Evolutionary conservation across 192 early-diverging fungal genomes (phyloP).

Genomic region (Geranomyces variabilis): DNA sequence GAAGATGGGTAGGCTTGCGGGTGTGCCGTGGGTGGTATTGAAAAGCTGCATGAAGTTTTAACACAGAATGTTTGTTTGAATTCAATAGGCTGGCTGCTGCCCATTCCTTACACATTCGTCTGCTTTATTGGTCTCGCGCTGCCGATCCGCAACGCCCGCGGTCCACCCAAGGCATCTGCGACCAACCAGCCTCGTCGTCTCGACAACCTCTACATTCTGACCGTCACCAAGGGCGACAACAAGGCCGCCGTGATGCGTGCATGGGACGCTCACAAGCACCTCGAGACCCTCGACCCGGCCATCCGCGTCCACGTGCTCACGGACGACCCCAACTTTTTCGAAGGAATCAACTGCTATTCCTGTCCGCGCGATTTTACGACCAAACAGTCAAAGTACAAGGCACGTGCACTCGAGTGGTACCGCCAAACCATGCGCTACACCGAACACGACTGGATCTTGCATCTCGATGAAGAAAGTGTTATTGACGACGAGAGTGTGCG

Average conservation of each 20-base stretch:
- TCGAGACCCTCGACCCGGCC: conserved; percentile 56
- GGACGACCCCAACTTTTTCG: conserved; percentile 61
- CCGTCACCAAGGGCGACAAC: conserved; percentile 64
- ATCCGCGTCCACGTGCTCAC: conserved; percentile 63
- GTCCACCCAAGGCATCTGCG: neutral
- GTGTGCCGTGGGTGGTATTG: neutral
- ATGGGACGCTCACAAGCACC: conserved; percentile 58
- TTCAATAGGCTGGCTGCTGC: conserved; percentile 51
- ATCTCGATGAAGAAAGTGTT: conserved; percentile 62
- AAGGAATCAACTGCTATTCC: conserved; percentile 62
- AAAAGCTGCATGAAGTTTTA: neutral
- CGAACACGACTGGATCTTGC: conserved; percentile 61
- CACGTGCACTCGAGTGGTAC: conserved; percentile 64
- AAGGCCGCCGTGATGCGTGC: conserved; percentile 56
- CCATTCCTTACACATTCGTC: conserved; percentile 59
- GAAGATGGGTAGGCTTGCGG: conserved; percentile 52
- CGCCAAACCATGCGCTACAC: conserved; percentile 58
- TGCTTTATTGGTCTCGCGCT: conserved; percentile 58
- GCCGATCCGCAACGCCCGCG: conserved; percentile 52
- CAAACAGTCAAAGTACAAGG: conserved; percentile 57
- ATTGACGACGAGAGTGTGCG: conserved; percentile 56
- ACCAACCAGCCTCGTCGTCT: conserved; percentile 37
- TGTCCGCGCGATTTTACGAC: conserved; percentile 55
- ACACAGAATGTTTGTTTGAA: conserved; percentile 2
- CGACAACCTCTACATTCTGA: conserved; percentile 64